Percentiles rank a stretch among this genome's conserved stretches.
Conservation (phyloP, 164 flowering plant genomes). For the Chloranthus sessilifolius region DNA sequence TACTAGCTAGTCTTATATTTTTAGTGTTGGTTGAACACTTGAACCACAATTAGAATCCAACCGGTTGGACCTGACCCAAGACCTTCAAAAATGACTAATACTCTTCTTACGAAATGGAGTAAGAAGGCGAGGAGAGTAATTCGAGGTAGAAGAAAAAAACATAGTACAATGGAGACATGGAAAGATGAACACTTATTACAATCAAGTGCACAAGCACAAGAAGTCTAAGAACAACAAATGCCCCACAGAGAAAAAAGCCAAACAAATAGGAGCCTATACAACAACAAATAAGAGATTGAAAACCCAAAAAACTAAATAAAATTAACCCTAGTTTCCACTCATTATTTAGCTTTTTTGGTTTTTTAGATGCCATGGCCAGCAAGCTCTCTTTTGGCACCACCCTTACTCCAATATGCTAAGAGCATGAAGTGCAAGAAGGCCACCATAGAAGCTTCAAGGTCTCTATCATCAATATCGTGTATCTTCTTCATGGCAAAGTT, state of each 20-base stretch:
- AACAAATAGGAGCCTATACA: constrained; percentile 7
- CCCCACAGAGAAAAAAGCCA: constrained; percentile 3
- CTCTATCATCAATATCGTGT: neutral
- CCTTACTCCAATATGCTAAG: constrained; percentile 9
- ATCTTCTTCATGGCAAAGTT: neutral
- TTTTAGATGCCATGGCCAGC: neutral
- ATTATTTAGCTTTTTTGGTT: neutral
- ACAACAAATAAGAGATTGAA: constrained; percentile 4
- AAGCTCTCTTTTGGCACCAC: constrained; percentile 2
- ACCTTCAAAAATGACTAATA: neutral
- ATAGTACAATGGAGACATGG: neutral
- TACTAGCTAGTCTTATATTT: no score
- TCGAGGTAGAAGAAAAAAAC: neutral
- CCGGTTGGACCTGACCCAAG: no score
- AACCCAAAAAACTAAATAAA: neutral
- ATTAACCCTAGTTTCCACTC: neutral
- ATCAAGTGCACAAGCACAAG: neutral
- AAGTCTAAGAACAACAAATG: neutral
- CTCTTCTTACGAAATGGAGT: neutral
- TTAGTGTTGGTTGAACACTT: no score
- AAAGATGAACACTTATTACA: no score
- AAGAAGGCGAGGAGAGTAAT: neutral
- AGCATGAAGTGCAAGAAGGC: constrained; percentile 12
- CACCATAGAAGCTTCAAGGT: constrained; percentile 6
- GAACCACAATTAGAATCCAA: no score